These are phyloP conservation scores for Vitis hybrid DNA, from an alignment of 177 flowering plant species.

Conservation along the genomic window DNA sequence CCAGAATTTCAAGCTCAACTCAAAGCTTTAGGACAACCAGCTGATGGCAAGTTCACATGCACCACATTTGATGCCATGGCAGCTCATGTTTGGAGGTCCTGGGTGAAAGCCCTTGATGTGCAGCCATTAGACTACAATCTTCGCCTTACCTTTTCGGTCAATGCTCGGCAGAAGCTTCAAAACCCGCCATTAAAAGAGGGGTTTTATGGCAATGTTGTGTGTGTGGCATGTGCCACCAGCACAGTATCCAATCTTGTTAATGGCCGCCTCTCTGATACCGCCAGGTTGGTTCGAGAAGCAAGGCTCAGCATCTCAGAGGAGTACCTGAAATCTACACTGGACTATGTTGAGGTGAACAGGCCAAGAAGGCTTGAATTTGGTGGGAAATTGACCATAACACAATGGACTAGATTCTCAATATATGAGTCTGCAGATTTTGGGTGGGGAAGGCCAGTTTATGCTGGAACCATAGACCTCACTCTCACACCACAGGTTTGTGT, in stretches of 20 bases:
- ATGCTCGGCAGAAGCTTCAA: conserved; percentile 54
- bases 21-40: conserved; percentile 41
- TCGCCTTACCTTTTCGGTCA: conserved; percentile 71
- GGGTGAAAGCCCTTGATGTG: conserved; percentile 77
- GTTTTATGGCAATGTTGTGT: conserved; percentile 74
- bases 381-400: conserved; percentile 81
- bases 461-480: conserved; percentile 78
- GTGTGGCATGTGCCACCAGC: conserved; percentile 70
- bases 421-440: conserved; percentile 86
- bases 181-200: conserved; percentile 58
- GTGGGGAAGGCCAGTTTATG: conserved; percentile 78
- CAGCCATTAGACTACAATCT: conserved; percentile 56
- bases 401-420: conserved; percentile 84
- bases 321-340: conserved; percentile 67
- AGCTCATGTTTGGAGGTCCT: conserved; percentile 85
- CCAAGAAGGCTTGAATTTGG: conserved; percentile 75
- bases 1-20: conserved; percentile 46
- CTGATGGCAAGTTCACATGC: conserved; percentile 20
- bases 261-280: conserved; percentile 33
- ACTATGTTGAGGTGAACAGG: conserved; percentile 61
- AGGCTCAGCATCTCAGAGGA: conserved; percentile 57
- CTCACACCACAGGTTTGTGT: conserved; percentile 90
- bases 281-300: conserved; percentile 55
- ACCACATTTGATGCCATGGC: conserved; percentile 79
- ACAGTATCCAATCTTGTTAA: conserved; percentile 45